Conservation (phyloP, 2,329 filamentous ascomycete genomes). For the Penicillium corylophilum region DNA sequence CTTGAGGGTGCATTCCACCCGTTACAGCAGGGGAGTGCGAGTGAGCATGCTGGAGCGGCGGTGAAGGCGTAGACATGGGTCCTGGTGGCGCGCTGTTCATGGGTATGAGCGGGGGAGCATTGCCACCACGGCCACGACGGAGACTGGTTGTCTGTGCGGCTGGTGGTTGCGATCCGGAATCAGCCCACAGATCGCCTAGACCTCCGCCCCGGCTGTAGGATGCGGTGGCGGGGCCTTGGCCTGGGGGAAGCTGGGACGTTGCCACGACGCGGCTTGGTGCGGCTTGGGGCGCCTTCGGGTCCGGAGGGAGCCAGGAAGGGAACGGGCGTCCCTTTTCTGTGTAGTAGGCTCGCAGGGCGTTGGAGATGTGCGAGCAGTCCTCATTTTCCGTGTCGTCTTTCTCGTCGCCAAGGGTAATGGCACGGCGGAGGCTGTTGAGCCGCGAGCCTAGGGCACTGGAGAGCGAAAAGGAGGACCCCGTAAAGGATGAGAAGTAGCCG, state of each 20-base stretch:
- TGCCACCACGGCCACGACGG: conserved; percentile 34
- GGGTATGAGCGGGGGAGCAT: conserved; percentile 22
- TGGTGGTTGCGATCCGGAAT: conserved; percentile 33
- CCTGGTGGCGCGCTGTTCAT: conserved; percentile 26
- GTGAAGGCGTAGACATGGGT: conserved; percentile 15
- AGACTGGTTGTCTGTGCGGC: conserved; percentile 40
- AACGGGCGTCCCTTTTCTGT: conserved; percentile 78
- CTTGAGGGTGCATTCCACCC: conserved; percentile 23
- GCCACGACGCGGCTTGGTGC: conserved; percentile 46
- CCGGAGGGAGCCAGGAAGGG: conserved; percentile 83
- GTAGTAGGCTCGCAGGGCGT: conserved; percentile 91
- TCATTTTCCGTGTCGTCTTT: conserved; percentile 52
- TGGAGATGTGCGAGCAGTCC: conserved; percentile 92
- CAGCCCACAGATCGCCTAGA: conserved; percentile 61
- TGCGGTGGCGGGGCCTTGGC: conserved; percentile 29
- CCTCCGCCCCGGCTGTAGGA: conserved; percentile 36
- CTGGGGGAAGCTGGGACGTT: conserved; percentile 54
- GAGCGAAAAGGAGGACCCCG: conserved; percentile 41
- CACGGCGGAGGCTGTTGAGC: conserved; percentile 57
- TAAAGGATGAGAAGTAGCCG: conserved; percentile 75
- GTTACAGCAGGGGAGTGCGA: conserved; percentile 28
- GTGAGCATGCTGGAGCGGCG: conserved; percentile 18
- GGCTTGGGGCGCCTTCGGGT: conserved; percentile 71
- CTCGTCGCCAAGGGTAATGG: conserved; percentile 43
- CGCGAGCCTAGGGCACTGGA: conserved; percentile 54